A percentile compares a stretch with the other conserved stretches of the same genome.
phyloP scores from a whole-genome alignment of 805 yeast genomes.

The Nakazawaea molendinolei region DNA sequence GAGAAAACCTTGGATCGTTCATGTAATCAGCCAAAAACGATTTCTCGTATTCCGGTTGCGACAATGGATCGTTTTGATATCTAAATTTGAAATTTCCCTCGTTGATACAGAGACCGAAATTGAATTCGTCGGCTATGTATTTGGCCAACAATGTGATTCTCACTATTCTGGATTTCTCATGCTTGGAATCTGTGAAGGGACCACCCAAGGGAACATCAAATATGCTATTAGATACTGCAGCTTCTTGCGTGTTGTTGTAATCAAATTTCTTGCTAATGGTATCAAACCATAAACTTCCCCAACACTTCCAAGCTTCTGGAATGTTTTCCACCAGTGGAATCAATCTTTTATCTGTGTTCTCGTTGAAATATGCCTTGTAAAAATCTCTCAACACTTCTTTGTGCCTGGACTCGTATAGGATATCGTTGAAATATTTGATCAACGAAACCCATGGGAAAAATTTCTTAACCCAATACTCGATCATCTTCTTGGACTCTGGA shows the following conservation, averaged over 20 bases:
- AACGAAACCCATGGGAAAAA: conserved; percentile 67
- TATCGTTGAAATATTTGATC: conserved; percentile 55
- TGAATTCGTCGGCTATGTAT: conserved; percentile 14
- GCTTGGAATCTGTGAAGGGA: conserved; percentile 34
- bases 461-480: conserved; percentile 44
- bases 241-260: conserved; percentile 37
- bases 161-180: conserved; percentile 44
- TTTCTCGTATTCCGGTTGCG: background rate
- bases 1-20: conserved; percentile 33
- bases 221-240: conserved; percentile 53
- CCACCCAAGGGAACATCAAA: conserved; percentile 69
- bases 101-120: conserved; percentile 46
- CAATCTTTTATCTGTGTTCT: background rate
- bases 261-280: conserved; percentile 46
- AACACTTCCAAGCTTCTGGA: conserved; percentile 77
- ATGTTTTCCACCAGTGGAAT: conserved; percentile 40
- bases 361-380: conserved; percentile 9
- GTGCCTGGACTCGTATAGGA: conserved; percentile 32
- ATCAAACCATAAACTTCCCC: conserved; percentile 84
- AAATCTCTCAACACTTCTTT: conserved; percentile 17
- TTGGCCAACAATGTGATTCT: conserved; percentile 46
- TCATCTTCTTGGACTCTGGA: conserved; percentile 40
- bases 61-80: background rate
- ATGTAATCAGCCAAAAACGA: conserved; percentile 13
- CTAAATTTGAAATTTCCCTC: conserved; percentile 38